Evolutionary conservation across 1,139 yeast species (phyloP).

Genomic region (Zygosaccharomyces pseudobailii): DNA sequence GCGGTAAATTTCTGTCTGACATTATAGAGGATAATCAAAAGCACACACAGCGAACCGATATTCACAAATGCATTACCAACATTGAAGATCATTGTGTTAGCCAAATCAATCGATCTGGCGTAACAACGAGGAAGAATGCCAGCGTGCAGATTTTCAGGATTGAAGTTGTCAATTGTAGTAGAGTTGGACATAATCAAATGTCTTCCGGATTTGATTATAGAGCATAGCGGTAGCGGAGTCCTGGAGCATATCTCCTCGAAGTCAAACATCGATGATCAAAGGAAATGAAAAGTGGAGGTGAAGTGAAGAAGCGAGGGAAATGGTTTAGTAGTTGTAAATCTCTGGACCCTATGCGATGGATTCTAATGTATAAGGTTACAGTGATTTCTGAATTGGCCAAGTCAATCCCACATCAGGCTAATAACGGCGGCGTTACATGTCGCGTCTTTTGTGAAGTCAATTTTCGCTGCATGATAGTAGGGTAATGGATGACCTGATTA

Average conservation of each 20-base stretch:
- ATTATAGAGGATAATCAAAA: slow-evolving; percentile 70
- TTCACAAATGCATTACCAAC: slow-evolving; percentile 87
- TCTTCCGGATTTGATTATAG: slow-evolving; percentile 30
- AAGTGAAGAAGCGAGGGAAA: neutral
- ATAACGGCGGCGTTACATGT: neutral
- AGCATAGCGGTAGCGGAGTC: slow-evolving; percentile 74
- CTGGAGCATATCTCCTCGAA: slow-evolving; percentile 62
- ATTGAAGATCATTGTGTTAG: slow-evolving; percentile 87
- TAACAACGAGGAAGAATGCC: slow-evolving; percentile 79
- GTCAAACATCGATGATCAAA: slow-evolving; percentile 29
- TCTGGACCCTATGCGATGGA: neutral
- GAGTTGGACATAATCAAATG: slow-evolving; percentile 26
- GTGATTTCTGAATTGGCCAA: neutral
- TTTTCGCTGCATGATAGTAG: neutral
- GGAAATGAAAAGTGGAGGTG: neutral
- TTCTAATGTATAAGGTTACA: neutral
- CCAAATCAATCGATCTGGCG: slow-evolving; percentile 78
- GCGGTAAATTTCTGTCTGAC: slow-evolving; percentile 86
- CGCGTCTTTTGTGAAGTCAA: neutral
- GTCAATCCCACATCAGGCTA: neutral
- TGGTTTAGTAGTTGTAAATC: neutral
- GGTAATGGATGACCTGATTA: neutral
- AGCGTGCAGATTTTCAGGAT: slow-evolving; percentile 23
- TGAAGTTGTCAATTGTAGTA: slow-evolving; percentile 21
- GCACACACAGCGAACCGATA: slow-evolving; percentile 62